These are phyloP conservation scores for Neonectria hederae DNA, from an alignment of 2,329 filamentous ascomycete genomes.

Conservation along the genomic window DNA sequence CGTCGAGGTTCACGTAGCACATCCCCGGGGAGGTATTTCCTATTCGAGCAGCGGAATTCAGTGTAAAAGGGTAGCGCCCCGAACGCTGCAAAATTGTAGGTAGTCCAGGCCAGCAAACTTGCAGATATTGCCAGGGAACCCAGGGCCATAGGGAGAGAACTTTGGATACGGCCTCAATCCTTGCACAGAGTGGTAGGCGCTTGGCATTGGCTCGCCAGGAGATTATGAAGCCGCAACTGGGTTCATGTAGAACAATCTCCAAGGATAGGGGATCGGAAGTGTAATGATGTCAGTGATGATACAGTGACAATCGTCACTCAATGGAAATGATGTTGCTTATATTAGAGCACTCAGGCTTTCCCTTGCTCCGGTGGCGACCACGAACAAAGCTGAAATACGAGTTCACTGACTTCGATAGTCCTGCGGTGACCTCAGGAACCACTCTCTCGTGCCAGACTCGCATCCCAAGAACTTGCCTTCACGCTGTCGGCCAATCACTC, in stretches of 20 bases:
- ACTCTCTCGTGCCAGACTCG: constrained; percentile 13
- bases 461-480: constrained; percentile 2
- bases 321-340: background rate
- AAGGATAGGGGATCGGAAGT: background rate
- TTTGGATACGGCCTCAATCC: background rate
- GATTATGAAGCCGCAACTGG: background rate
- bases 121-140: too few relatives aligned
- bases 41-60: constrained; percentile 28
- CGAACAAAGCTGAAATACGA: constrained; percentile 26
- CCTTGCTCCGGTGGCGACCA: background rate
- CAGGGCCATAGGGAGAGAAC: background rate
- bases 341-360: background rate
- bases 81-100: constrained; percentile 1
- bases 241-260: background rate
- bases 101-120: background rate
- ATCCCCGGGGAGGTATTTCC: constrained; percentile 28
- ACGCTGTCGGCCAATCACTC: constrained; percentile 26
- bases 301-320: background rate
- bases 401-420: constrained; percentile 21
- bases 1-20: constrained; percentile 31
- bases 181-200: background rate
- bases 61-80: constrained; percentile 25
- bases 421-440: constrained; percentile 7
- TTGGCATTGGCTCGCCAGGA: background rate
- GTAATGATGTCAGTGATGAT: background rate